Evolutionary conservation across 1,284 basidiomycete species (phyloP), one percentile per base, ranked within the genome.

Genomic region (Trichosporon sp.): DNA sequence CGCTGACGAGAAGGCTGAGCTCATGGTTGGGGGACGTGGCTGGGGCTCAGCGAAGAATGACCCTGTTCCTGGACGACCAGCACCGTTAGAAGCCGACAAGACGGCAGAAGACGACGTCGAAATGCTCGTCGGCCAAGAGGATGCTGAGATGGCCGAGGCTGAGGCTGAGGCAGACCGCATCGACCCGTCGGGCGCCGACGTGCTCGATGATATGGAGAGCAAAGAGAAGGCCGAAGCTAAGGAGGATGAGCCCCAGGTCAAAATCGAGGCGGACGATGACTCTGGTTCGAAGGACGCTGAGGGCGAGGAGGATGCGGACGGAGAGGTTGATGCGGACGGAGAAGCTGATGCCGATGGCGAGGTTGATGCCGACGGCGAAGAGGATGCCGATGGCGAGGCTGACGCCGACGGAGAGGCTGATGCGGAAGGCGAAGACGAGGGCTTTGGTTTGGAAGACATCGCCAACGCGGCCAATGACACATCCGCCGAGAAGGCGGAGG

Each of bases 1-100:
- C 7, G 86, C 86, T 7, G 89, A 90, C 72, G 90, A 91, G 70
- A 88, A 92, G 42, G 83, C 89, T 0, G 83, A 82, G 3, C 85
- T 88, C 66, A 92, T 93, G 69, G 84, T 87, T 1, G 81, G 82
- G 6, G 75, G 77, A 0, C 58, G 81, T 65, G 78, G 76, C 2
- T 83, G 81, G 81, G 80, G 80, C 3, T 65, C 72, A 60, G 65
- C 70, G 4, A 75, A 73, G 23, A 68, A 73, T 58, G 27, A 74
- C 12, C 67, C 75, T 3, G 72, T 81, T 35, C 76, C 79, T 63
- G 68, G 78, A 68, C 35, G 67, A 72, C 47, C 27, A 42, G n/a
- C 34, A 15, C 58, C 67, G 6, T 64, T 64, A 12, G 35, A 21
- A 1, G 69, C 69, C 51, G 44, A 70, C 58, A 69, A 70, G 11